phyloP scores from a whole-genome alignment of 2,329 filamentous ascomycete species.

The Incumbomyces lentus region DNA sequence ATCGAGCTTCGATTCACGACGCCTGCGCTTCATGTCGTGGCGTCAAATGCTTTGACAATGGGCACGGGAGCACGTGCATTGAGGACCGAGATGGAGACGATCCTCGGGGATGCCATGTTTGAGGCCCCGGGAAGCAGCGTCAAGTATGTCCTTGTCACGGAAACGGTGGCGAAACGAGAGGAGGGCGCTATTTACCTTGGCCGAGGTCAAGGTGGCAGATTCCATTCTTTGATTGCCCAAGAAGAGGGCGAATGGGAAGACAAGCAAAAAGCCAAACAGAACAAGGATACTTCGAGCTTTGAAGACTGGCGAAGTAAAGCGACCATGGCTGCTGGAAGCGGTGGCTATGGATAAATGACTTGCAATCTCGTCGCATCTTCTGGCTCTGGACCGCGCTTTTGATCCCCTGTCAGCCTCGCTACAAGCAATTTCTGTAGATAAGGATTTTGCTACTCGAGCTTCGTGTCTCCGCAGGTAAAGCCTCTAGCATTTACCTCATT shows the following conservation, averaged over 20 bases:
- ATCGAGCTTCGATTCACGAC: conserved; percentile 74
- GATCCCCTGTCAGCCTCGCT: no score
- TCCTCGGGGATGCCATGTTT: conserved; percentile 71
- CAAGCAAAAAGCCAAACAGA: conserved; percentile 23
- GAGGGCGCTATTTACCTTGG: conserved; percentile 45
- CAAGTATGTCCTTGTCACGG: conserved; percentile 63
- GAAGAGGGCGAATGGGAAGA: conserved; percentile 44
- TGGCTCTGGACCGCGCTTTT: no score
- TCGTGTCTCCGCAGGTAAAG: no score
- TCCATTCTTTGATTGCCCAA: conserved; percentile 40
- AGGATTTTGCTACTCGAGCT: no score
- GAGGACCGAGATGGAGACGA: conserved; percentile 69
- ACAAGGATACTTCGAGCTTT: conserved; percentile 27
- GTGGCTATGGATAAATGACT: conserved; percentile 10
- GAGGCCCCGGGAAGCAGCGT: conserved; percentile 58
- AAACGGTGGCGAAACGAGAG: conserved; percentile 54
- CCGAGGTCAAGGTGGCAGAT: conserved; percentile 40
- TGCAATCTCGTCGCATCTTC: no score
- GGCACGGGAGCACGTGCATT: conserved; percentile 71
- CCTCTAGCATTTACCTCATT: no score
- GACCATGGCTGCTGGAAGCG: conserved; percentile 22
- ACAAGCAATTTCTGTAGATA: no score
- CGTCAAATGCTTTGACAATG: conserved; percentile 56
- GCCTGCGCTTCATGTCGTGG: conserved; percentile 69
- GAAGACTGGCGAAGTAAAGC: conserved; percentile 36